Percentiles rank a stretch among this genome's conserved stretches.
Evolutionary conservation across 2,329 filamentous ascomycete species (phyloP).

Genomic region (Colletotrichum simmondsii): DNA sequence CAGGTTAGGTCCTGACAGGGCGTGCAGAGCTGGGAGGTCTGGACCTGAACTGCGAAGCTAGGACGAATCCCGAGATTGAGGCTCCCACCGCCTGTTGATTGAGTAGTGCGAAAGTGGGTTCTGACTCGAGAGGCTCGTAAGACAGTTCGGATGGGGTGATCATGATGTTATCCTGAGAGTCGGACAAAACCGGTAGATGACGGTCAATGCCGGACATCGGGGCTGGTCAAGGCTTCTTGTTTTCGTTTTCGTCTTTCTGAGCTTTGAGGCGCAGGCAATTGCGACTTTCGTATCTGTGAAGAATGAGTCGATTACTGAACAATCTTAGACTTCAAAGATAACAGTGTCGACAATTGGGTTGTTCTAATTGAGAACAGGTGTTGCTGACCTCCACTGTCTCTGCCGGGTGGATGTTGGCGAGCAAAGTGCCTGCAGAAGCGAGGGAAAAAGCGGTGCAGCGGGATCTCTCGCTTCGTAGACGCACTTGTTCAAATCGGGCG

Average conservation of each 20-base stretch:
- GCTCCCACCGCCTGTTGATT: slow-evolving; percentile 16
- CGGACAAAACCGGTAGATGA: slow-evolving; percentile 21
- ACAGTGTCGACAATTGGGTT: not conserved
- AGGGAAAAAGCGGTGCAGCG: not conserved
- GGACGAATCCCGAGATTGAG: slow-evolving; percentile 27
- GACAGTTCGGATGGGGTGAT: slow-evolving; percentile 26
- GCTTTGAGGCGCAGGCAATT: no score
- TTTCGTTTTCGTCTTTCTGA: not conserved
- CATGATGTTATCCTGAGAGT: slow-evolving; percentile 21
- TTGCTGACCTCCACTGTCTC: not conserved
- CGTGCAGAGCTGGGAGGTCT: not conserved
- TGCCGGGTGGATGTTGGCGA: not conserved
- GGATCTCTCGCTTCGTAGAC: not conserved
- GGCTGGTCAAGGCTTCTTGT: not conserved
- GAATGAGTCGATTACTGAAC: not conserved
- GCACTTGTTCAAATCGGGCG: not conserved
- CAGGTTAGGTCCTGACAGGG: not conserved
- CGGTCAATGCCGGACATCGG: slow-evolving; percentile 1
- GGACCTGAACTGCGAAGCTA: not conserved
- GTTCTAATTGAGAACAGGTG: not conserved
- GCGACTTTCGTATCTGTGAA: no score
- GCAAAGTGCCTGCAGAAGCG: not conserved
- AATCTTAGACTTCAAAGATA: not conserved
- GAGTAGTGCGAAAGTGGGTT: slow-evolving; percentile 15
- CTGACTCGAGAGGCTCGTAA: slow-evolving; percentile 31